Evolutionary conservation across 2,329 filamentous ascomycete species (phyloP).

Genomic region (Mycosphaerella sp.): DNA sequence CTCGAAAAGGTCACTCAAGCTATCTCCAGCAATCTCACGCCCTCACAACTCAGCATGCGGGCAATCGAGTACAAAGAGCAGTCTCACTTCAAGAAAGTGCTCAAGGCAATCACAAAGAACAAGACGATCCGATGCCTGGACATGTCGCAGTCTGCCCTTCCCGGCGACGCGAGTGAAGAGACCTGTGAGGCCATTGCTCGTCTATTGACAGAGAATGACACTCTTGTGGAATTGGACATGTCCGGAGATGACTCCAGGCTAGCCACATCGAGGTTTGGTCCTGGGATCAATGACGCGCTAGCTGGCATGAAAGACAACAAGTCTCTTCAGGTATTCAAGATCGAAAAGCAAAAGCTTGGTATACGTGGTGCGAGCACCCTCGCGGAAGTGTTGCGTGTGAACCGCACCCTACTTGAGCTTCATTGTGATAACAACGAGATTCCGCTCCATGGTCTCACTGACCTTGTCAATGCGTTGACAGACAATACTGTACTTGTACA

Average conservation of each 20-base stretch:
- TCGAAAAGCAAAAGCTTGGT: constrained; percentile 64
- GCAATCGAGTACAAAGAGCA: constrained; percentile 65
- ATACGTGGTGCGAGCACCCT: constrained; percentile 63
- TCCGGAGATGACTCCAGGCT: constrained; percentile 65
- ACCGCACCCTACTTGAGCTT: constrained; percentile 57
- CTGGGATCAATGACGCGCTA: constrained; percentile 61
- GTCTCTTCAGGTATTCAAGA: constrained; percentile 55
- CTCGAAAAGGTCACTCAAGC: constrained; percentile 49
- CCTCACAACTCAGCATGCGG: constrained; percentile 58
- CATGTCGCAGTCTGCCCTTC: constrained; percentile 64
- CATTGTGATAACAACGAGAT: constrained; percentile 68
- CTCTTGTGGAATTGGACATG: constrained; percentile 61
- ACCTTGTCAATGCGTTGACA: constrained; percentile 62
- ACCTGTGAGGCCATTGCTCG: constrained; percentile 58
- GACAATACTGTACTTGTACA: constrained; percentile 58
- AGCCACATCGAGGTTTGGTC: constrained; percentile 63
- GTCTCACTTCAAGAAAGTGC: constrained; percentile 56
- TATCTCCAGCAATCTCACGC: constrained; percentile 49
- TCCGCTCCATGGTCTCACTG: constrained; percentile 63
- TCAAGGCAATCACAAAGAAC: constrained; percentile 57
- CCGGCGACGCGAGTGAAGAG: constrained; percentile 61
- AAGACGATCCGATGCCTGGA: constrained; percentile 59
- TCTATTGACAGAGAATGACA: constrained; percentile 63
- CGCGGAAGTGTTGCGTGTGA: constrained; percentile 61
- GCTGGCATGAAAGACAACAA: constrained; percentile 59